Conservation (phyloP, 148 eudicot species). For the Silene uniflora region DNA sequence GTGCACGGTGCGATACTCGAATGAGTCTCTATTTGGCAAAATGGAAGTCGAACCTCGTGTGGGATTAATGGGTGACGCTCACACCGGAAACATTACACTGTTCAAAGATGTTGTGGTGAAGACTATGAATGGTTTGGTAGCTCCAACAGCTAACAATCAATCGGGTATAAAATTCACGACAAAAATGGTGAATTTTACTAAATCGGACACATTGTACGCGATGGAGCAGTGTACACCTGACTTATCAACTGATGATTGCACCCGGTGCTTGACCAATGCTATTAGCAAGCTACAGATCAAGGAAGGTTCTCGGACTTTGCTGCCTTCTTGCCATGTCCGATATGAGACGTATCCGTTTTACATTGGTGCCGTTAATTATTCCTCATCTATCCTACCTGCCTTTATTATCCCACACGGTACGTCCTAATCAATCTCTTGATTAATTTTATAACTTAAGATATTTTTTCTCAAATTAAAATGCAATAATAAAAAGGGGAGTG, state of each 20-base stretch:
- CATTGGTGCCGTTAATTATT: constrained; percentile 6
- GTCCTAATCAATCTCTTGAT: too few species aligned
- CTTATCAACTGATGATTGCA: constrained; percentile 16
- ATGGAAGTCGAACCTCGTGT: too few species aligned
- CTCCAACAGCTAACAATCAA: constrained; percentile 8
- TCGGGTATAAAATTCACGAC: constrained; percentile 15
- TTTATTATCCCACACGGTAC: neutral
- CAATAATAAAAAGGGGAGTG: too few species aligned
- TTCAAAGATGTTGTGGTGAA: constrained; percentile 7
- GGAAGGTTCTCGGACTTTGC: constrained; percentile 24
- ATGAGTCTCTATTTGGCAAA: too few species aligned
- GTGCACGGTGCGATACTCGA: too few species aligned
- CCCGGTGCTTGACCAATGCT: constrained; percentile 17
- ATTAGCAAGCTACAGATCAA: constrained; percentile 8
- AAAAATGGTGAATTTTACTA: too few species aligned
- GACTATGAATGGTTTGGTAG: constrained; percentile 6
- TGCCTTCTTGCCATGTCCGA: constrained; percentile 29
- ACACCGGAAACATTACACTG: neutral
- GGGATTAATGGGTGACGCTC: constrained; percentile 14
- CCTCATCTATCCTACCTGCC: neutral
- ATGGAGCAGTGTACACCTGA: constrained; percentile 39
- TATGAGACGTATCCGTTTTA: constrained; percentile 26
- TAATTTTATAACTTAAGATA: too few species aligned
- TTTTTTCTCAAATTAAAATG: too few species aligned
- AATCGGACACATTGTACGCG: constrained; percentile 15